Conservation (phyloP, 176 grass and related monocot species). For the Phoenix roebelenii region DNA sequence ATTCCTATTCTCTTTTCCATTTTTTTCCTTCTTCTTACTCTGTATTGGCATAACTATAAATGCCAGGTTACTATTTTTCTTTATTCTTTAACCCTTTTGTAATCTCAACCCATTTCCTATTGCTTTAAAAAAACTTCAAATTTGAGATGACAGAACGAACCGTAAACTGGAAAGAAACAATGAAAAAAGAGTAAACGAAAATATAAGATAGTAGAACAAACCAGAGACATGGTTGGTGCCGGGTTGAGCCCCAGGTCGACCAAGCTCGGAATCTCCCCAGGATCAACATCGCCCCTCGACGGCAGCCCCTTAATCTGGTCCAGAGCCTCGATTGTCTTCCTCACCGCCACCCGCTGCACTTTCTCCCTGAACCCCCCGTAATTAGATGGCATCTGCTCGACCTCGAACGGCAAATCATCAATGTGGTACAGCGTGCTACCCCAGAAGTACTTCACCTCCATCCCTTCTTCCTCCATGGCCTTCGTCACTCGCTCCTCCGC, state of each 20-base stretch:
- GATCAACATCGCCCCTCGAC: conserved; percentile 57
- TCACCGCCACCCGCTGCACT: conserved; percentile 49
- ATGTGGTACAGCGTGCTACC: conserved; percentile 85
- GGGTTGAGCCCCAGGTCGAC: conserved; percentile 56
- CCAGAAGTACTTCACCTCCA: conserved; percentile 96
- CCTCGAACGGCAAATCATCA: conserved; percentile 67
- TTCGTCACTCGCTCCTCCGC: conserved; percentile 59
- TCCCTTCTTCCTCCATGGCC: conserved; percentile 73
- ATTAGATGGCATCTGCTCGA: conserved; percentile 60
- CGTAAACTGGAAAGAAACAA: not conserved
- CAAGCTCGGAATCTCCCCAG: conserved; percentile 71
- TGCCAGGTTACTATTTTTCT: no score
- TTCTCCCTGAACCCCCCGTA: conserved; percentile 72
- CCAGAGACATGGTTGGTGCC: conserved; percentile 39
- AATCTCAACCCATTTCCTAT: no score
- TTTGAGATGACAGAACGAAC: no score
- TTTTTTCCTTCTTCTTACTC: no score
- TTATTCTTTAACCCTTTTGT: no score
- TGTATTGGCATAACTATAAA: no score
- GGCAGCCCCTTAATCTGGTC: conserved; percentile 83
- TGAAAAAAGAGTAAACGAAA: not conserved
- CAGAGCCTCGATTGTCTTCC: conserved; percentile 45
- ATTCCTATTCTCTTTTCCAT: no score
- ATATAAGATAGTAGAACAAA: conserved; percentile 13
- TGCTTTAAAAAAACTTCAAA: no score